Conservation (phyloP, 768 basidiomycete genomes). For the Mycena metata region DNA sequence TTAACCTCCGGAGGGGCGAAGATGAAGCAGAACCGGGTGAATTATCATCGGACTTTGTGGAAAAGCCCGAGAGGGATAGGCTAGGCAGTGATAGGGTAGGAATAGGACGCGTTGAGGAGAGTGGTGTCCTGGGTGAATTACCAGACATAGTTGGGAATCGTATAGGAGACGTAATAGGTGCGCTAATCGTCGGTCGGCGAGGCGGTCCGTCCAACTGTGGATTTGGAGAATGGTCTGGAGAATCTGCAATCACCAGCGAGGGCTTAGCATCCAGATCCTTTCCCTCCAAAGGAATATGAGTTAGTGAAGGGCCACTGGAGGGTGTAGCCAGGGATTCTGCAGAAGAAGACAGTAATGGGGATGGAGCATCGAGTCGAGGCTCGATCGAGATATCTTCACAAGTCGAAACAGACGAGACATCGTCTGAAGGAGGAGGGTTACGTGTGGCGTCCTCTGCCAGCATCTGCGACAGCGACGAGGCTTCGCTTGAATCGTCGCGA, state of each 20-base stretch:
- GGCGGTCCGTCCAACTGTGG: conserved; percentile 19
- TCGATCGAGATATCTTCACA: conserved; percentile 35
- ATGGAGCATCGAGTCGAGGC: conserved; percentile 35
- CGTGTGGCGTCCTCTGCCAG: conserved; percentile 22
- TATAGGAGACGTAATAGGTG: conserved; percentile 21
- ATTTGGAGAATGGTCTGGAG: conserved; percentile 18
- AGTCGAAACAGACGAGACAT: conserved; percentile 36
- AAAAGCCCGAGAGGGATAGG: conserved; percentile 25
- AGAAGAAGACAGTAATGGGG: conserved; percentile 40
- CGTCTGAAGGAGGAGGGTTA: conserved; percentile 20
- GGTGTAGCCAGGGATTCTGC: conserved; percentile 38
- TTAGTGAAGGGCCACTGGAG: conserved; percentile 33
- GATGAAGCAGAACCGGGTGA: conserved; percentile 47
- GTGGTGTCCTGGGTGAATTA: conserved; percentile 29
- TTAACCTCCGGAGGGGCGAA: conserved; percentile 57
- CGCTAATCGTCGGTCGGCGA: conserved; percentile 21
- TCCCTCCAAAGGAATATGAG: conserved; percentile 32
- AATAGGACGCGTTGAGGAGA: conserved; percentile 35
- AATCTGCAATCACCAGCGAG: conserved; percentile 27
- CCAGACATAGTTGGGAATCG: conserved; percentile 34
- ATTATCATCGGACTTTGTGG: conserved; percentile 35
- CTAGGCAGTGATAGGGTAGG: conserved; percentile 40
- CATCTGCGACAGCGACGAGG: conserved; percentile 34
- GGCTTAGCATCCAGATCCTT: conserved; percentile 16
- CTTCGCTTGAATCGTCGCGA: conserved; percentile 26